A percentile compares a stretch with the other conserved stretches of the same genome.
phyloP scores from a whole-genome alignment of 441 rosid species.

The Pelargonium myrrhifolium region DNA sequence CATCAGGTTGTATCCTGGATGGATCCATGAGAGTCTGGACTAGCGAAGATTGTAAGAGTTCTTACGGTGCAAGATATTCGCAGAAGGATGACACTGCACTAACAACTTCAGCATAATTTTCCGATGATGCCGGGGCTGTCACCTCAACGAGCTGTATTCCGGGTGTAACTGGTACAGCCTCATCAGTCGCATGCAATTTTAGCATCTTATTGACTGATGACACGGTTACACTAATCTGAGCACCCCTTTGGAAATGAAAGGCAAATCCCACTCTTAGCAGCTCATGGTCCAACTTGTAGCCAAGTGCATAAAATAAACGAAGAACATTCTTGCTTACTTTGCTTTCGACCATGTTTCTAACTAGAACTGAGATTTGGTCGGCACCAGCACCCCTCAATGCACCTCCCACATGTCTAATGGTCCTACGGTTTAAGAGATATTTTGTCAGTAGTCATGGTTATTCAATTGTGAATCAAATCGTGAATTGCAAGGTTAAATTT shows the following conservation, averaged over 20 bases:
- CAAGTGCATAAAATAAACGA: constrained; percentile 64
- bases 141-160: constrained; percentile 96
- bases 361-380: constrained; percentile 84
- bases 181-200: constrained; percentile 77
- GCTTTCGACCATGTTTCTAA: constrained; percentile 76
- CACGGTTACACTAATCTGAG: constrained; percentile 61
- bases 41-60: neutral
- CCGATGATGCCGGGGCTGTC: constrained; percentile 85
- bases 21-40: neutral
- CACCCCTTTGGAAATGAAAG: constrained; percentile 76
- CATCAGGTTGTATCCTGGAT: too few species aligned
- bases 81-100: constrained; percentile 80
- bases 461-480: too few species aligned
- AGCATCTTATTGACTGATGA: constrained; percentile 82
- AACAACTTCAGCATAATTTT: constrained; percentile 71
- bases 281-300: constrained; percentile 91
- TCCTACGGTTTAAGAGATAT: constrained; percentile 35
- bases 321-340: constrained; percentile 89
- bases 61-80: constrained; percentile 97
- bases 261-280: constrained; percentile 80
- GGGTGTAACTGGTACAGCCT: constrained; percentile 85
- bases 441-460: neutral
- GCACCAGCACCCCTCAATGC: constrained; percentile 91
- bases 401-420: constrained; percentile 88
- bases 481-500: too few species aligned